These are phyloP conservation scores for Ophiocordyceps camponoti-rufipedis DNA, from an alignment of 2,329 filamentous ascomycete genomes.

Conservation along the genomic window DNA sequence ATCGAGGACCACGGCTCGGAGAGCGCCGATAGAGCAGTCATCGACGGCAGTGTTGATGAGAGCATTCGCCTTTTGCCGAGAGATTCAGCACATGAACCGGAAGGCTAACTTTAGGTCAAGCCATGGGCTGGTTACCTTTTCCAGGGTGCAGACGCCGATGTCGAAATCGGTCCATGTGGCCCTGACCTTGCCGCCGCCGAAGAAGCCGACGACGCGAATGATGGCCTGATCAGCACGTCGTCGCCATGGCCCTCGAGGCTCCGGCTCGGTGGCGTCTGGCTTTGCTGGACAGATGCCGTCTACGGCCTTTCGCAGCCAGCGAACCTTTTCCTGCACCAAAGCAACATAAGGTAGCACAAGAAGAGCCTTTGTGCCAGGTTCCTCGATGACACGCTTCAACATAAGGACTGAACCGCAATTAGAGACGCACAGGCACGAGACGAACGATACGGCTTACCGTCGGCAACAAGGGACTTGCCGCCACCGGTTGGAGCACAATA, in stretches of 20 bases:
- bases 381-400: conserved; percentile 49
- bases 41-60: conserved; percentile 58
- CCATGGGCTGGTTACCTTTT: conserved; percentile 33
- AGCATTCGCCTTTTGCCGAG: conserved; percentile 47
- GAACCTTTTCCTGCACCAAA: conserved; percentile 62
- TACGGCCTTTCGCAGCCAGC: conserved; percentile 52
- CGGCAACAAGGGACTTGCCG: conserved; percentile 59
- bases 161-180: conserved; percentile 58
- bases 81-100: neutral
- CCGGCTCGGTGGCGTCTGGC: conserved; percentile 12
- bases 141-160: conserved; percentile 62
- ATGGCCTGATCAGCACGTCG: conserved; percentile 36
- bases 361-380: conserved; percentile 47
- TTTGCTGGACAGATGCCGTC: conserved; percentile 20
- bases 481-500: conserved; percentile 66
- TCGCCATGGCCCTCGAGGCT: conserved; percentile 27
- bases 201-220: conserved; percentile 53
- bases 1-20: conserved; percentile 53
- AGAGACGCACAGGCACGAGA: conserved; percentile 1
- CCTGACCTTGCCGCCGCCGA: conserved; percentile 52
- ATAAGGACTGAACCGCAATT: conserved; percentile 36
- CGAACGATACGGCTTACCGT: conserved; percentile 18
- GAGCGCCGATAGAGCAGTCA: conserved; percentile 44
- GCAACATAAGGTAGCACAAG: conserved; percentile 63
- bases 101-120: neutral